Base-by-base conservation (phyloP, 2,329 filamentous ascomycete genomes). In the Claviceps sp. region DNA sequence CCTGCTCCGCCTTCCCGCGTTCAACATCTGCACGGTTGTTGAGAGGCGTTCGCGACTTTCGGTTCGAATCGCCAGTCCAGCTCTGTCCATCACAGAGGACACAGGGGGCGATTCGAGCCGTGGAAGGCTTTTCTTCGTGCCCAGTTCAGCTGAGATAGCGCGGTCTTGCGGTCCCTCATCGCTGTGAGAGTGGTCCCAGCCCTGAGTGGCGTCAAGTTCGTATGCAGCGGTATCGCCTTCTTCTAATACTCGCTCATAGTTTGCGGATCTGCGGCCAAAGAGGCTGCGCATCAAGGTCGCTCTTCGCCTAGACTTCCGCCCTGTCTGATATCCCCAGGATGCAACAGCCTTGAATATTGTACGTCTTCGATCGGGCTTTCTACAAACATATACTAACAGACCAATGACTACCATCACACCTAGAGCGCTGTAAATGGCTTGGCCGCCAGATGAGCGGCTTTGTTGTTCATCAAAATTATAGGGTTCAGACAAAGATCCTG, bases 241-340 rank as follows among this genome's bases (percentile, higher is more conserved):
- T 68, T 96, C 89, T 50, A 94, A 70, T 3, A 96, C 84, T 34
- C 89, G 82, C 63, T 96, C 90, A 62, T 96, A 96, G 2, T 77
- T 72, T 7, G 73, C 63, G 0, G 71, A 68, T 48, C 65, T 68
- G 5, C 78, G 75, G 14, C 77, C 78, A 56, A 94, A 85, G 4
- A 93, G 67, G 62, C 85, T 87, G 56, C 75, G 76, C 7, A 76
- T 75, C 60, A 78, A 62, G 1, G 76, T 73, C 52, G 80, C 68
- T 5, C 75, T 71, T 4, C 76, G 72, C 55, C 75, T 77, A 43
- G 71, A 67, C 52, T 70, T 75, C n/a, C 62, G 60, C 8, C 55
- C 49, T 17, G 56, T 49, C 5, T 55, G 56, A 43, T 61, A 62
- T 26, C 63, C 59, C 34, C 62, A 59, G 24, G 65, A 62, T 10